Evolutionary conservation across 345 rosid genomes (phyloP), one percentile per base, ranked within the genome.

Genomic region (Hypericum androsaemum): DNA sequence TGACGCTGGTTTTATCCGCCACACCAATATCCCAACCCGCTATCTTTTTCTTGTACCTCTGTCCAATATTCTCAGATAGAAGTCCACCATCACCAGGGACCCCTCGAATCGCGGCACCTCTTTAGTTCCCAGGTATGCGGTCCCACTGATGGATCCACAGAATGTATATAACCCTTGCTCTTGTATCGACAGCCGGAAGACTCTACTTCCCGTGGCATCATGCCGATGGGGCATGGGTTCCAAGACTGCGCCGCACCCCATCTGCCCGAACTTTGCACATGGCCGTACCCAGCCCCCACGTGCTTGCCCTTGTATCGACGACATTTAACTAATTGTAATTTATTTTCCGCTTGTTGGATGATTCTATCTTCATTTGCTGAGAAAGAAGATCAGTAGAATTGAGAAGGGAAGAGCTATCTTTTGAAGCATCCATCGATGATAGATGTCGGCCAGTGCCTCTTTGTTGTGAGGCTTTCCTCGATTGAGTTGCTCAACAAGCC

Each of bases 171-270:
- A n/a, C n/a, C n/a, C n/a, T n/a, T n/a, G n/a, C n/a, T n/a, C n/a
- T n/a, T n/a, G n/a, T n/a, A n/a, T n/a, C 50, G 37, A 43, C 35
- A 56, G 57, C 61, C 44, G 98, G 88, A 22, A 22, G 32, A 22
- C 32, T 1, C 32, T 22, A 22, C 2, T 22, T 22, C 32, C 32
- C 32, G 4, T 1, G 32, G 32, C 32, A 22, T 1, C 32, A 22
- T 22, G 32, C 32, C 32, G 32, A 84, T 80, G 3, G 96, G n/a
- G n/a, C n/a, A n/a, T n/a, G n/a, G n/a, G n/a, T n/a, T n/a, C n/a
- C n/a, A n/a, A n/a, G 94, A 72, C 59, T 80, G 72, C 11, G 71
- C 81, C 53, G 74, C 72, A 32, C 49, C 66, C 96, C 94, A 86
- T 64, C 72, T 65, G 43, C 61, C 59, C 43, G 62, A 52, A 58